These are phyloP conservation scores for Microstroma glucosiphilum DNA, from an alignment of 1,284 basidiomycete genomes.

Conservation along the genomic window DNA sequence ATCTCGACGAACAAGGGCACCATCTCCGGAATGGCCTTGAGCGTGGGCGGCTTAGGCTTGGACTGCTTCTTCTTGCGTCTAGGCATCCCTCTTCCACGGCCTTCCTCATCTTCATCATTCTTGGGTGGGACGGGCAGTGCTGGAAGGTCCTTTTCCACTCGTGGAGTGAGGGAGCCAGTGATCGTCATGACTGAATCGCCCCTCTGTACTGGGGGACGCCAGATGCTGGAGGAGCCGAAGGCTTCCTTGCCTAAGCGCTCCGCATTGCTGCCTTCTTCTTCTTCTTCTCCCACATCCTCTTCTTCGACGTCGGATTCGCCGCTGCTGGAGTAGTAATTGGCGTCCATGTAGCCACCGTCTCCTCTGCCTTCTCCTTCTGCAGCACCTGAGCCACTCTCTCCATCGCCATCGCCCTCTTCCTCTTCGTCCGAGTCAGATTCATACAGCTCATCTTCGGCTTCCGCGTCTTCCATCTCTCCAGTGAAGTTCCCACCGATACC, in stretches of 20 bases:
- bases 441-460: constrained; percentile 34
- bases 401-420: constrained; percentile 46
- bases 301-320: constrained; percentile 13
- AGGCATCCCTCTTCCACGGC: constrained; percentile 16
- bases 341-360: constrained; percentile 41
- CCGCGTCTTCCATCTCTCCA: constrained; percentile 41
- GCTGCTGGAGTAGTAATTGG: background rate
- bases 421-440: constrained; percentile 37
- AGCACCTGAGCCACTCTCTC: constrained; percentile 33
- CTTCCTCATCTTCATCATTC: constrained; percentile 11
- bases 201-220: constrained; percentile 12
- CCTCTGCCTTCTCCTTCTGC: constrained; percentile 34
- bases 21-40: constrained; percentile 58
- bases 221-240: background rate
- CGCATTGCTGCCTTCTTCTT: background rate
- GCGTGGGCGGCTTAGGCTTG: constrained; percentile 65
- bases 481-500: constrained; percentile 44
- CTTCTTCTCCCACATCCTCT: constrained; percentile 5
- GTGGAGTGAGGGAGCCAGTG: constrained; percentile 1
- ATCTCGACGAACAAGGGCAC: constrained; percentile 43
- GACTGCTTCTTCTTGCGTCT: constrained; percentile 55
- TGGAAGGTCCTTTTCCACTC: constrained; percentile 31
- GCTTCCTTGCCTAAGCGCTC: background rate
- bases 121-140: constrained; percentile 16
- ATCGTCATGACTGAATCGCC: constrained; percentile 9